Percentiles rank a stretch among this genome's conserved stretches.
phyloP scores from a whole-genome alignment of 257 asterid species.

The Nicotiana tomentosiformis region DNA sequence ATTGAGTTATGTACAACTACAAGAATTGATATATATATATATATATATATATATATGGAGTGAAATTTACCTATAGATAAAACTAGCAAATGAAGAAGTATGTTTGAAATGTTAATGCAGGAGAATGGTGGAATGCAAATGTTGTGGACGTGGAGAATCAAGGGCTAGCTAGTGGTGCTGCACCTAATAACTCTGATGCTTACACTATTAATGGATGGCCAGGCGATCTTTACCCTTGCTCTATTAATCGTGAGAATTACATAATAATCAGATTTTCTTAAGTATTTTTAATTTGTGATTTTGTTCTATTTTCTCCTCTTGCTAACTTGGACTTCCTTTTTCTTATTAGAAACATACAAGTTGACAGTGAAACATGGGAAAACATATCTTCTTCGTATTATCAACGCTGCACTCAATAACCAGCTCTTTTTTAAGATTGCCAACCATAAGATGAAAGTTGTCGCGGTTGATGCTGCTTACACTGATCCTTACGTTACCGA shows the following conservation, averaged over 20 bases:
- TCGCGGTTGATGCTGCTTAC: slow-evolving; percentile 13
- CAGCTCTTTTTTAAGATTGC: slow-evolving; percentile 14
- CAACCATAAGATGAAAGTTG: slow-evolving; percentile 9
- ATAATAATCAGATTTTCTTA: not conserved
- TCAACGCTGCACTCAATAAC: slow-evolving; percentile 20
- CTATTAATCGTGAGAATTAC: not conserved
- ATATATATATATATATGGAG: not conserved
- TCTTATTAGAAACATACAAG: not conserved
- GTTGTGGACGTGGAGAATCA: slow-evolving; percentile 11
- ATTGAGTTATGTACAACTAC: not conserved
- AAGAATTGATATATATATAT: not conserved
- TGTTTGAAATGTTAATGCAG: not conserved
- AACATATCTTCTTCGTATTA: slow-evolving; percentile 12
- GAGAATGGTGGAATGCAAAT: slow-evolving; percentile 19
- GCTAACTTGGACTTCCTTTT: not conserved
- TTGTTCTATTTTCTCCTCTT: not conserved
- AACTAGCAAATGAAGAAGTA: not conserved
- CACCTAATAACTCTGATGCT: slow-evolving; percentile 12
- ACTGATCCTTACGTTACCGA: slow-evolving; percentile 10
- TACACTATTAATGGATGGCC: slow-evolving; percentile 16
- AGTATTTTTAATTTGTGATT: not conserved
- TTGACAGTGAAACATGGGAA: slow-evolving; percentile 3
- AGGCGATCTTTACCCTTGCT: slow-evolving; percentile 11
- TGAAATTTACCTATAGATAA: not conserved
- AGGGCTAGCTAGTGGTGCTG: not conserved